phyloP scores from a whole-genome alignment of 768 basidiomycete species.

The Trametes meyenii region DNA sequence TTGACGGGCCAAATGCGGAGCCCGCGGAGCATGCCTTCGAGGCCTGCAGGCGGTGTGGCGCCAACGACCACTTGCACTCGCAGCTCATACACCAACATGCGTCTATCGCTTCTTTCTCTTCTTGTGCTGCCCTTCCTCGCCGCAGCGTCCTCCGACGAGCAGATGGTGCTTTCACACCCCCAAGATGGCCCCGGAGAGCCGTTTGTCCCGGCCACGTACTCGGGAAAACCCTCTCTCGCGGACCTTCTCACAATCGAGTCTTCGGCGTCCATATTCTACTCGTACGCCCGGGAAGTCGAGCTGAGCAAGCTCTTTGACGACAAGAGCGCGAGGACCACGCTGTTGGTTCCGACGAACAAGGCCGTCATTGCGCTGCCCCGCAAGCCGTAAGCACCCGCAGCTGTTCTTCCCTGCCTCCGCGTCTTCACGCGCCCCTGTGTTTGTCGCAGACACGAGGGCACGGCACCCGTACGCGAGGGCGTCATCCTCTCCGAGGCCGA shows the following conservation, averaged over 20 bases:
- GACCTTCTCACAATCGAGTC: conserved; percentile 80
- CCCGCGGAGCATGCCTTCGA: not conserved
- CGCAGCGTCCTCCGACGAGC: conserved; percentile 35
- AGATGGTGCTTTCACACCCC: conserved; percentile 28
- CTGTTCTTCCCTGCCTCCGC: not conserved
- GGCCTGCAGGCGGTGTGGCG: not conserved
- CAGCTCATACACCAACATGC: conserved; percentile 20
- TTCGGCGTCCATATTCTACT: conserved; percentile 80
- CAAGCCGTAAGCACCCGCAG: conserved; percentile 69
- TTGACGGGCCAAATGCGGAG: not conserved
- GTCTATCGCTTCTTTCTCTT: conserved; percentile 29
- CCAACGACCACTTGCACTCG: not conserved
- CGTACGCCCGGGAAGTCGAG: conserved; percentile 75
- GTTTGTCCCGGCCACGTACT: conserved; percentile 43
- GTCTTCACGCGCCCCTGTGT: not conserved
- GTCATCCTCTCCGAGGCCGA: conserved; percentile 68
- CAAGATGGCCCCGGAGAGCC: conserved; percentile 25
- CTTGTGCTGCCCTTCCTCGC: conserved; percentile 36
- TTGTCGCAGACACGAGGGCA: conserved; percentile 60
- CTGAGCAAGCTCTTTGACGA: conserved; percentile 53
- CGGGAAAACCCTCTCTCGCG: conserved; percentile 57
- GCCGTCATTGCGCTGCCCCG: conserved; percentile 79
- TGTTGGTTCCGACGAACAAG: conserved; percentile 86
- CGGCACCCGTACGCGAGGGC: conserved; percentile 42
- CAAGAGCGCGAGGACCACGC: conserved; percentile 44